These are phyloP conservation scores for Dictyostelium intermedium DNA, from an alignment of 78 protist species.

Conservation along the genomic window DNA sequence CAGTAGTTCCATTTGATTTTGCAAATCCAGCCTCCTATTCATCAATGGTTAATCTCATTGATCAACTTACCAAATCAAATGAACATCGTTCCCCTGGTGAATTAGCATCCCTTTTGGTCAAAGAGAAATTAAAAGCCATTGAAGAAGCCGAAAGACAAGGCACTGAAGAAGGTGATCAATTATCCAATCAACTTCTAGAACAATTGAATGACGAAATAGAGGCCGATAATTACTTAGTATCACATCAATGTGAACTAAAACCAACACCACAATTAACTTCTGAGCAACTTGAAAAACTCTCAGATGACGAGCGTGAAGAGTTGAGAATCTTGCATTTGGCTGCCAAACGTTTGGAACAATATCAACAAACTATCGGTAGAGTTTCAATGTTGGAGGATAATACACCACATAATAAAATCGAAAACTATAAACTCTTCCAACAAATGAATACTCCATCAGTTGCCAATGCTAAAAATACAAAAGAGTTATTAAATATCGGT, in stretches of 20 bases:
- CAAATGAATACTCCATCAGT: neutral
- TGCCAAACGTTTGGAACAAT: neutral
- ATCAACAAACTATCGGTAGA: neutral
- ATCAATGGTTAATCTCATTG: conserved; percentile 5
- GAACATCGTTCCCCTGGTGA: neutral
- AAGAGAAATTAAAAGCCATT: neutral
- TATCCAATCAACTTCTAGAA: neutral
- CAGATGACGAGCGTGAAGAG: neutral
- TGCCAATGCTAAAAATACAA: neutral
- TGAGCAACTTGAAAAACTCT: neutral
- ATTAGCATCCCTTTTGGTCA: neutral
- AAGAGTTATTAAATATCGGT: neutral
- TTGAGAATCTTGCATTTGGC: neutral
- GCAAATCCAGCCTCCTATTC: conserved; percentile 47
- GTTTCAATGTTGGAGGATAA: neutral
- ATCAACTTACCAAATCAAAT: neutral
- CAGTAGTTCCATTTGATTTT: conserved; percentile 42
- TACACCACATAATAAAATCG: neutral
- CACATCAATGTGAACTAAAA: no score
- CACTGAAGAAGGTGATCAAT: neutral
- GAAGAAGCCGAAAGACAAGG: neutral
- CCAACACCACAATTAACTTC: neutral
- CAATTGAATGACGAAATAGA: neutral
- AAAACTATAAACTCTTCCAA: neutral
- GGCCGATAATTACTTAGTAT: neutral